Evolutionary conservation across 73 alveolate genomes (phyloP), one percentile per base, ranked within the genome.

Genomic region (Stentor roeselii): DNA sequence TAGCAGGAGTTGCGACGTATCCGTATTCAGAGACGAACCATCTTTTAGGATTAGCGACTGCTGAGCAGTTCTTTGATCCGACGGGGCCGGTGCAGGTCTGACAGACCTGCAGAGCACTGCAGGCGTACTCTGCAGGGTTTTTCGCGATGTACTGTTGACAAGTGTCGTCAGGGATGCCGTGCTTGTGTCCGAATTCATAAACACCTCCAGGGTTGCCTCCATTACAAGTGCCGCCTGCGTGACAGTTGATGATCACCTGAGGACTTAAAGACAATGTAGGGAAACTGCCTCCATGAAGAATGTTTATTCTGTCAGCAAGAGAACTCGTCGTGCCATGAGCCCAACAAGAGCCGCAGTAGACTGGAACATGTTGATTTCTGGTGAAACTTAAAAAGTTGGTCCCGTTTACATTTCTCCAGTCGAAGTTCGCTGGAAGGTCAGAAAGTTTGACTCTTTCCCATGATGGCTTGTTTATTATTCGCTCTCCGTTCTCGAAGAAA

Each of bases 261-360:
- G 80, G 80, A 67, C 41, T 32, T 32, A 67, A 67, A 34, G n/a
- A 21, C 11, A 67, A 21, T 21, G 11, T 40, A 27, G 80, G 80
- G 41, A 21, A 67, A 0, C 41, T 21, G 1, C 41, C 37, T 21
- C 37, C 37, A 21, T 32, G n/a, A 67, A 67, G 80, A 82, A 93
- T 93, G 77, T 90, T 93, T 90, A 93, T 86, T 90, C 98, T 90
- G 78, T 93, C 98, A 85, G 98, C 94, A 59, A 93, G 90, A 3
- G 98, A 83, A 4, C 94, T 78, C 37, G 98, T 88, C 0, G 98
- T 74, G 21, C 95, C 97, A 78, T 86, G 94, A 78, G 97, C 93
- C 97, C 97, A 90, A 78, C 97, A 92, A 3, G 97, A 92, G 42
- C 97, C 97, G 61, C 97, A 92, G 83, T 88, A 93, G 39, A 75